phyloP scores from a whole-genome alignment of 352 stramenopile genomes.

The Phytophthora megakarya region DNA sequence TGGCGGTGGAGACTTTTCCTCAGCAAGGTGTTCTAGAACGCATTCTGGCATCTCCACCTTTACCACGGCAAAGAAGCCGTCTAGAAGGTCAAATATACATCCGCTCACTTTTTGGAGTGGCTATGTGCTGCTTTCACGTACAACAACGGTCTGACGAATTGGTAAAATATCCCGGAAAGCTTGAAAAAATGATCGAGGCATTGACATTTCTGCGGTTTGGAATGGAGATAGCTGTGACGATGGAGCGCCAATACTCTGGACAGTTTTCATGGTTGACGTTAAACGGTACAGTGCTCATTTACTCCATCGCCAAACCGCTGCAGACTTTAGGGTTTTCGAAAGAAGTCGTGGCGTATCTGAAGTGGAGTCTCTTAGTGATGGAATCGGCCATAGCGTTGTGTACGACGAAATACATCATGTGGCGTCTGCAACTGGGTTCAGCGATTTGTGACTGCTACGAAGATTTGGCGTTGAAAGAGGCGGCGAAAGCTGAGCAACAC shows the following conservation, averaged over 20 bases:
- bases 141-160: conserved; percentile 41
- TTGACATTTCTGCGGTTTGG: conserved; percentile 44
- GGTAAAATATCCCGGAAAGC: conserved; percentile 50
- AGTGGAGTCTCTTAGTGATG: conserved; percentile 62
- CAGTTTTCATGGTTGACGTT: conserved; percentile 63
- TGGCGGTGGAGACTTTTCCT: not conserved
- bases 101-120: conserved; percentile 48
- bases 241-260: conserved; percentile 40
- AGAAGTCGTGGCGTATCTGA: conserved; percentile 65
- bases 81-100: conserved; percentile 42
- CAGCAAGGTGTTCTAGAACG: conserved; percentile 12
- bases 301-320: conserved; percentile 55
- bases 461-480: conserved; percentile 43
- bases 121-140: conserved; percentile 47
- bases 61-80: not conserved
- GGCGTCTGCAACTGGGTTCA: conserved; percentile 62
- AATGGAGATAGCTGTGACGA: conserved; percentile 46
- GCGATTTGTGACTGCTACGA: conserved; percentile 67
- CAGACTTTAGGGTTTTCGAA: conserved; percentile 49
- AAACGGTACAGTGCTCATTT: conserved; percentile 69
- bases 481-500: conserved; percentile 18
- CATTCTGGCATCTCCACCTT: conserved; percentile 9
- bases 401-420: conserved; percentile 70
- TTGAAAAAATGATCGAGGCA: conserved; percentile 51
- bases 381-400: conserved; percentile 59